Conservation (phyloP, 2,329 filamentous ascomycete species). For the Plectosphaerella sp. region DNA sequence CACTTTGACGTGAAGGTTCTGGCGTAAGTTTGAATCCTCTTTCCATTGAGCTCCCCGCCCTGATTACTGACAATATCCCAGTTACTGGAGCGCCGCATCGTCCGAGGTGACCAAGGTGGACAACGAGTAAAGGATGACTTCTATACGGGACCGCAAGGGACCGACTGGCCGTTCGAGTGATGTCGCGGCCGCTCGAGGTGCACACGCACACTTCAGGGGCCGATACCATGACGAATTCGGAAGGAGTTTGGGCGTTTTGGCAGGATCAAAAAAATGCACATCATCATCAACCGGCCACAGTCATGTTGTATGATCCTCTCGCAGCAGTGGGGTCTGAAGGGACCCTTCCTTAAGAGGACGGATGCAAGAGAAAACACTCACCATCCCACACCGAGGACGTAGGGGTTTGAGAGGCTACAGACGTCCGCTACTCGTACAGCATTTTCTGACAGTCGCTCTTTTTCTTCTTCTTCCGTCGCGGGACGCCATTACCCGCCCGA, state of each 20-base stretch:
- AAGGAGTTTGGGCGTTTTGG: constrained; percentile 5
- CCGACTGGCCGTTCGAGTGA: constrained; percentile 5
- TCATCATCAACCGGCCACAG: constrained; percentile 2
- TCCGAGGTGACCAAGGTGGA: constrained; percentile 55
- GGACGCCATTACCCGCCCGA: too few species aligned
- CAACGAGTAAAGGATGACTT: constrained; percentile 15
- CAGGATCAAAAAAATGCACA: constrained; percentile 7
- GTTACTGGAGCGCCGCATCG: constrained; percentile 59
- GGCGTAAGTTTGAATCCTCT: constrained; percentile 48
- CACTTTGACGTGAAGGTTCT: constrained; percentile 82
- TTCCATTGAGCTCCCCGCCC: neutral
- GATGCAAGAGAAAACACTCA: neutral
- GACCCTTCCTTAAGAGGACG: too few species aligned
- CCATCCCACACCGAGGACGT: neutral
- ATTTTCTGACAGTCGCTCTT: neutral
- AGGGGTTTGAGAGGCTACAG: neutral
- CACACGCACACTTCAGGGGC: constrained; percentile 1
- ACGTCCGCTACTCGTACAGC: neutral
- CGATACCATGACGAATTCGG: constrained; percentile 15
- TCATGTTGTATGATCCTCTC: neutral
- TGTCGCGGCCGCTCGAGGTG: too few species aligned
- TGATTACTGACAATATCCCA: constrained; percentile 15
- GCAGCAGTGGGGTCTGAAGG: neutral
- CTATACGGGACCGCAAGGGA: constrained; percentile 6
- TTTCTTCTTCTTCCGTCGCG: too few species aligned